Conservation (phyloP, 768 basidiomycete genomes). For the Galerina marginata region DNA sequence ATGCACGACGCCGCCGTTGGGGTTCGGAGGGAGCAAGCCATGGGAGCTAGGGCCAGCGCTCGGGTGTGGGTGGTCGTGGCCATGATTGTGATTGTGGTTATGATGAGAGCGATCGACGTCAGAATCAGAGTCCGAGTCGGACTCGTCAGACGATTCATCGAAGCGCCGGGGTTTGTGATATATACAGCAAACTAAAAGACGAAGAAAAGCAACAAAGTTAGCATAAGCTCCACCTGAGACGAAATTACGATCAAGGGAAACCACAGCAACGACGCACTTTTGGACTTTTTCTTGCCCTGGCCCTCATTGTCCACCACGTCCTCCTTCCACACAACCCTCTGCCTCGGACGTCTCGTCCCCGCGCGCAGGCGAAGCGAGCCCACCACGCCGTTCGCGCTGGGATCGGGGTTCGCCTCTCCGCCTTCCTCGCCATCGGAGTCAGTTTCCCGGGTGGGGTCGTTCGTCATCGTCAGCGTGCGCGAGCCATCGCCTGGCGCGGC, state of each 20-base stretch:
- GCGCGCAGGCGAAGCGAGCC: slow-evolving; percentile 70
- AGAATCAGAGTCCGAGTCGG: slow-evolving; percentile 53
- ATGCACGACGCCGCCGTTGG: slow-evolving; percentile 15
- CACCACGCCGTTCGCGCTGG: slow-evolving; percentile 21
- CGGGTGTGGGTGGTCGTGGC: slow-evolving; percentile 16
- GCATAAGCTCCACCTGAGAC: neutral
- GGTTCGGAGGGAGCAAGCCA: neutral
- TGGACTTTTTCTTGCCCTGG: slow-evolving; percentile 88
- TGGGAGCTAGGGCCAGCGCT: slow-evolving; percentile 7
- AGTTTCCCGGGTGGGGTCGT: slow-evolving; percentile 36
- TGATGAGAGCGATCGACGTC: slow-evolving; percentile 31
- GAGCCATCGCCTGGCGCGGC: slow-evolving; percentile 57
- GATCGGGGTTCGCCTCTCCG: slow-evolving; percentile 5
- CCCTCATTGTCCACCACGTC: slow-evolving; percentile 92
- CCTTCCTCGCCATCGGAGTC: slow-evolving; percentile 22
- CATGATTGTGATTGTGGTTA: slow-evolving; percentile 27
- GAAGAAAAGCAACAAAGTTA: neutral
- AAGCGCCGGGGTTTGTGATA: slow-evolving; percentile 83
- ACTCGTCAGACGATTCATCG: slow-evolving; percentile 78
- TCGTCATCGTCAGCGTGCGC: slow-evolving; percentile 55
- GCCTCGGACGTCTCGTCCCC: slow-evolving; percentile 44
- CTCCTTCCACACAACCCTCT: slow-evolving; percentile 81
- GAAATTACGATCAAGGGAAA: neutral
- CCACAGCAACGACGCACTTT: slow-evolving; percentile 63
- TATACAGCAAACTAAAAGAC: slow-evolving; percentile 84